phyloP scores from a whole-genome alignment of 73 alveolate species.

The Effrenium voratum region DNA sequence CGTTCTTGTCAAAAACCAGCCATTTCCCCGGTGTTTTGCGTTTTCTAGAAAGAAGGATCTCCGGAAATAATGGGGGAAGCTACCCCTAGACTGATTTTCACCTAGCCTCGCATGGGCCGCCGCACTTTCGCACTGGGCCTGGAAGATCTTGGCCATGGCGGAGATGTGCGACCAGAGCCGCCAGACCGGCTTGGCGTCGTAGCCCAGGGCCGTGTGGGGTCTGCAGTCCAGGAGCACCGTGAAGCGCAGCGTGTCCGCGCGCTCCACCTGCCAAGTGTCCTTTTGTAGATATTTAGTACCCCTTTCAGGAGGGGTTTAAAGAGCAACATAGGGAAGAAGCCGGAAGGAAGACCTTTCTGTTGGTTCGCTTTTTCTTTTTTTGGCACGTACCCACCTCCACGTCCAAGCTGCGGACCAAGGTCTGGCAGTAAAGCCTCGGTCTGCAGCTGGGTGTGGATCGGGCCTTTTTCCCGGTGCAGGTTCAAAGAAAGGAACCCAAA shows the following conservation, averaged over 20 bases:
- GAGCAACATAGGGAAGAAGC: no score
- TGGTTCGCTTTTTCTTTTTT: no score
- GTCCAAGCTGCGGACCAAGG: constrained; percentile 31
- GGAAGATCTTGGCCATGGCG: constrained; percentile 89
- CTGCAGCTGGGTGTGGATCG: not conserved
- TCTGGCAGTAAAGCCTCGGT: constrained; percentile 18
- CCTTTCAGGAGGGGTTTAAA: no score
- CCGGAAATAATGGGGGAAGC: no score
- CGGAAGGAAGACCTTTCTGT: no score
- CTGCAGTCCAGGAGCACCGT: constrained; percentile 91
- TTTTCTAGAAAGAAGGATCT: no score
- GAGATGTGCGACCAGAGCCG: constrained; percentile 89
- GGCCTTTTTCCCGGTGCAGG: not conserved
- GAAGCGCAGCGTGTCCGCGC: constrained; percentile 85
- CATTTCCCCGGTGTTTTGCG: no score
- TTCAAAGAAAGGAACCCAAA: not conserved
- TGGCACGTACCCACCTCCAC: not conserved
- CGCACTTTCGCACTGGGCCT: no score
- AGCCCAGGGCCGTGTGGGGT: constrained; percentile 64
- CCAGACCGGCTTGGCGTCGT: constrained; percentile 91
- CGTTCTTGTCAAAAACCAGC: not conserved
- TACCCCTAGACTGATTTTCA: no score
- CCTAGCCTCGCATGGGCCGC: no score
- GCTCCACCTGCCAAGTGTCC: constrained; percentile 66
- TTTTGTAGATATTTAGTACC: no score